Evolutionary conservation across 345 rosid species (phyloP), one percentile per base, ranked within the genome.

Genomic region (Raphanus sativus): DNA sequence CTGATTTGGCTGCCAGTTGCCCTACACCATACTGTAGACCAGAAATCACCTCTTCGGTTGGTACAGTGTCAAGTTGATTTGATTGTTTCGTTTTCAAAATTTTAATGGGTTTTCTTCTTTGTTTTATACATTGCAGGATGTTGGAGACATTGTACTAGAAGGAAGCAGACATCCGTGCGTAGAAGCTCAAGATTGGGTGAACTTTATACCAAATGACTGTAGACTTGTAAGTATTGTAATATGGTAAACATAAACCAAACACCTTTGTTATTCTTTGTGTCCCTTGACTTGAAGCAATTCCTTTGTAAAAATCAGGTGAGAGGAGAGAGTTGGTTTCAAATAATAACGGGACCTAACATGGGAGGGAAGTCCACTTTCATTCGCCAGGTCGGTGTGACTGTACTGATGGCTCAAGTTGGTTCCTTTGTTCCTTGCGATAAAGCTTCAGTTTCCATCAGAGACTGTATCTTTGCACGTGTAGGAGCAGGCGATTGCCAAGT

Each of bases 401-500:
- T 95, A 81, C 86, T 95, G 79, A 95, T 95, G 99, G 97, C 99
- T 67, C 99, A 95, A 90, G 90, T 95, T 65, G 99, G 99, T 74
- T 92, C 83, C 76, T 95, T 92, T 84, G 90, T 95, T 81, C 99
- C 99, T 30, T 95, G 99, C 69, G 93, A 88, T 59, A 92, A 87
- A 83, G 99, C 98, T 79, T 87, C 81, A 71, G 86, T 95, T 77
- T 89, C 99, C 68, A 81, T 92, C 62, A 91, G 99, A 65, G 99
- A 95, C 82, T 91, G 99, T 84, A 92, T 95, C 81, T 92, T 95
- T 69, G 96, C 99, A 30, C 98, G 97, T 71, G 97, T 95, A 75
- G 99, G 99, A 72, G 99, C 99, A 60, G 97, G 98, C 60, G 99
- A 92, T 74, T 92, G 99, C 85, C 99, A 95, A 84, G 99, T 95